Conservation (phyloP, 2,329 filamentous ascomycete species). For the Fusarium sp. region DNA sequence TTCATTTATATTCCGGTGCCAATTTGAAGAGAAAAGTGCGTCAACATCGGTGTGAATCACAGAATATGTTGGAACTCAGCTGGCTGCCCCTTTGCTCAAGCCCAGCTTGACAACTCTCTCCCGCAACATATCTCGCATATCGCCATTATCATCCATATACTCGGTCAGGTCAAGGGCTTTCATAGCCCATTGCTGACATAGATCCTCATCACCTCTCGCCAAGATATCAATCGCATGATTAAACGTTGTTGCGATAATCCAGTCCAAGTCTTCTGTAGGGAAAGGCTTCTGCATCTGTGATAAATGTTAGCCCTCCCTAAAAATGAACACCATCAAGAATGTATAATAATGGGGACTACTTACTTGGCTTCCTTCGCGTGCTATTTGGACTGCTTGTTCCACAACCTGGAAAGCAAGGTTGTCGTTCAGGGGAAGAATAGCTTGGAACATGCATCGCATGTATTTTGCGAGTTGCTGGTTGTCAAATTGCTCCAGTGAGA, state of each 20-base stretch:
- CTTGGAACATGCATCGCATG: constrained; percentile 79
- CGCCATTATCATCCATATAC: constrained; percentile 63
- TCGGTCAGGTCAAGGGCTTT: constrained; percentile 70
- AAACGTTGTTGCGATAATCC: constrained; percentile 75
- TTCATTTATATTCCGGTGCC: neutral
- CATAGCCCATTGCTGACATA: constrained; percentile 69
- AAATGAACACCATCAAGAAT: constrained; percentile 7
- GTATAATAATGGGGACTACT: neutral
- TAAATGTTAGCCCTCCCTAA: neutral
- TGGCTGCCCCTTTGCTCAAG: constrained; percentile 17
- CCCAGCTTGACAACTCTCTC: constrained; percentile 55
- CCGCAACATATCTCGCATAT: constrained; percentile 55
- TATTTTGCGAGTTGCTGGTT: constrained; percentile 74
- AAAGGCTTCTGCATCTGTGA: constrained; percentile 59
- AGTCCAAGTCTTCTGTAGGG: constrained; percentile 75
- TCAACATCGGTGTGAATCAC: neutral
- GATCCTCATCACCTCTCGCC: constrained; percentile 61
- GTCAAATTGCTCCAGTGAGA: constrained; percentile 65
- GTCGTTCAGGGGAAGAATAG: constrained; percentile 67
- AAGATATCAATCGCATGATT: constrained; percentile 77
- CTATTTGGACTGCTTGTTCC: constrained; percentile 68
- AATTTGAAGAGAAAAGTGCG: neutral
- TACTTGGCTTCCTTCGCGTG: constrained; percentile 60
- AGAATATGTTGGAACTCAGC: neutral
- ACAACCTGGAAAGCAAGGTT: constrained; percentile 67